A percentile compares a stretch with the other conserved stretches of the same genome.
phyloP scores from a whole-genome alignment of 306 rosid genomes.

The Vicia faba region DNA sequence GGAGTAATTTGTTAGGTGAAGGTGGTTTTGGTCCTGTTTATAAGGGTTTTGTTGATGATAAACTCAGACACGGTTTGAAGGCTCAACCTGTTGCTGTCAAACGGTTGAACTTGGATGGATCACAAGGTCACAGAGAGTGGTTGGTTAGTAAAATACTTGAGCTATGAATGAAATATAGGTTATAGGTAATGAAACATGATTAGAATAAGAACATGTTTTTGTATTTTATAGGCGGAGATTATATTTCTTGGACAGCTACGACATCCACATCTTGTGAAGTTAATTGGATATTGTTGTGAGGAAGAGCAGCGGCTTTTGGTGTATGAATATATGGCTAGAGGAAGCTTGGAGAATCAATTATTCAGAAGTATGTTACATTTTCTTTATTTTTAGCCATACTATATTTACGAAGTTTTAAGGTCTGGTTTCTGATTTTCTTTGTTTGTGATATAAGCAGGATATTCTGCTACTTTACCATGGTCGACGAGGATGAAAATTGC shows the following conservation, averaged over 20 bases:
- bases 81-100: conserved; percentile 86
- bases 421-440: not conserved
- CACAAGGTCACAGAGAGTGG: conserved; percentile 93
- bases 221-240: conserved; percentile 62
- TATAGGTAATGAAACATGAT: conserved; percentile 9
- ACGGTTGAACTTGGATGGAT: conserved; percentile 70
- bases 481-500: conserved; percentile 79
- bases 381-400: not conserved
- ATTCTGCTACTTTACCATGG: conserved; percentile 71
- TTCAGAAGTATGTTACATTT: conserved; percentile 59
- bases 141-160: conserved; percentile 53
- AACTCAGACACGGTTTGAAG: conserved; percentile 59
- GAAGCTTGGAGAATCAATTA: conserved; percentile 73
- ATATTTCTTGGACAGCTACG: conserved; percentile 83
- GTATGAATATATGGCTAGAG: conserved; percentile 74
- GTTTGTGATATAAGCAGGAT: conserved; percentile 47
- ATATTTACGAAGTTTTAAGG: not conserved
- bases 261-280: conserved; percentile 76
- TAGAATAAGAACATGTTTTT: not conserved
- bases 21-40: conserved; percentile 92
- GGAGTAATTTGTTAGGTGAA: conserved; percentile 77
- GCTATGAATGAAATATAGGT: not conserved
- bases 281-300: conserved; percentile 77
- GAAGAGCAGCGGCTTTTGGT: conserved; percentile 77
- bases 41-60: conserved; percentile 76